Evolutionary conservation across 1,284 basidiomycete genomes (phyloP).

Genomic region (Erythrobasidium hasegawianum): DNA sequence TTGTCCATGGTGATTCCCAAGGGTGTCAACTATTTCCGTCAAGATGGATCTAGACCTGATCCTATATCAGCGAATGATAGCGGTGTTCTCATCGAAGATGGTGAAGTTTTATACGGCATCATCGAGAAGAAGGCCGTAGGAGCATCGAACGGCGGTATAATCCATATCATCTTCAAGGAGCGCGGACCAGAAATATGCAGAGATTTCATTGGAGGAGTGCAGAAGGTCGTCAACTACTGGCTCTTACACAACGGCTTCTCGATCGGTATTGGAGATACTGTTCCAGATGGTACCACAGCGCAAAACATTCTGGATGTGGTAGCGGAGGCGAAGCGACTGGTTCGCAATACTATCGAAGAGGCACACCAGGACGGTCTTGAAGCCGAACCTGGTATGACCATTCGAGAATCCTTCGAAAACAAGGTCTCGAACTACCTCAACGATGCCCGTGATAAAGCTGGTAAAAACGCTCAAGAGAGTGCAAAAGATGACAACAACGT

Average conservation of each 20-base stretch:
- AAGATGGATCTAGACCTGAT: conserved; percentile 70
- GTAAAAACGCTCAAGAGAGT: conserved; percentile 90
- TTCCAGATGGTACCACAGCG: conserved; percentile 88
- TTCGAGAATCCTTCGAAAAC: conserved; percentile 97
- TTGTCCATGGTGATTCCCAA: conserved; percentile 86
- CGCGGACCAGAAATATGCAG: conserved; percentile 92
- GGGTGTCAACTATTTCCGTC: conserved; percentile 80
- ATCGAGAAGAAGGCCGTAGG: conserved; percentile 99
- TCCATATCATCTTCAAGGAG: conserved; percentile 97
- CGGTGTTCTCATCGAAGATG: conserved; percentile 95
- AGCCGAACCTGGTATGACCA: conserved; percentile 93
- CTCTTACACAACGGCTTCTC: conserved; percentile 98
- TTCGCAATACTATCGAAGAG: conserved; percentile 66
- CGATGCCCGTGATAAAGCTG: conserved; percentile 89
- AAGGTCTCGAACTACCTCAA: conserved; percentile 84
- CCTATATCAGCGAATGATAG: conserved; percentile 84
- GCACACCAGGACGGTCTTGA: conserved; percentile 80
- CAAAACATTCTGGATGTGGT: conserved; percentile 78
- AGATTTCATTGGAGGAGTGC: conserved; percentile 86
- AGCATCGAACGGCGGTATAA: conserved; percentile 78
- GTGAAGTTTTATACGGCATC: conserved; percentile 90
- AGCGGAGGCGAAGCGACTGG: conserved; percentile 71
- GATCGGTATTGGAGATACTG: conserved; percentile 98
- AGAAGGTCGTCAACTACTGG: conserved; percentile 97
- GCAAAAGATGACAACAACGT: conserved; percentile 99